Base-by-base conservation (phyloP, 2,329 filamentous ascomycete genomes). In the Apiospora malaysiana region DNA sequence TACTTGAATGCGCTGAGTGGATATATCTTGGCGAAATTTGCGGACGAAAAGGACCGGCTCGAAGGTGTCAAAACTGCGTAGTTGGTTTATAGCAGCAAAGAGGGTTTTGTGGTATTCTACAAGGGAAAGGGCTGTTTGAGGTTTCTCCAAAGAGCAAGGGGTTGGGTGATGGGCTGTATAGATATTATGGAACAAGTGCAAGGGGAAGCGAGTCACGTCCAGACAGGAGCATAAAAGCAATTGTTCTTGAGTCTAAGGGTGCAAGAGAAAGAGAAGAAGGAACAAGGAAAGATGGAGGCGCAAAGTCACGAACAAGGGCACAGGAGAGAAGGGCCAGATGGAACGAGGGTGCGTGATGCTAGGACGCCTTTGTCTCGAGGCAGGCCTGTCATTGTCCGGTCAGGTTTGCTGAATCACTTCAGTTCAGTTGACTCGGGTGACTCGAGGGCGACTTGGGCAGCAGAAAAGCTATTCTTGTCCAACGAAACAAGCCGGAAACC, bases 111-210 rank as follows among this genome's bases (percentile, higher is more conserved):
- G 40, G 65, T 25, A 45, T 67, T 63, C 56, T 63, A 63, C 56
- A 67, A 45, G 43, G 42, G 40, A 27, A 67, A 67, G 43, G 43
- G 65, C n/a, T 18, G 43, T 16, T 67, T 25, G 65, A 27, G n/a
- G 65, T 43, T 46, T 67, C 47, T 18, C 40, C 67, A 49, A 68
- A 68, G 46, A 68, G 47, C 27, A 51, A 68, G 46, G 46, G 67
- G 46, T 25, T 40, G 25, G 42, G 46, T 25, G 67, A 40, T 32
- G 67, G 67, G 67, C n/a, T 40, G 27, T 51, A 40, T 32, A 40
- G 46, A 43, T 49, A 68, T 63, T 40, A 63, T 63, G 32, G 67
- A 37, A 56, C 27, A 49, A 37, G 18, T 46, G 46, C n/a, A 40
- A 42, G 47, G 46, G 25, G 67, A 47, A 23, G n/a, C 46, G 45